phyloP scores from a whole-genome alignment of 805 yeast species.

The Pichia rugopelliculosa region DNA sequence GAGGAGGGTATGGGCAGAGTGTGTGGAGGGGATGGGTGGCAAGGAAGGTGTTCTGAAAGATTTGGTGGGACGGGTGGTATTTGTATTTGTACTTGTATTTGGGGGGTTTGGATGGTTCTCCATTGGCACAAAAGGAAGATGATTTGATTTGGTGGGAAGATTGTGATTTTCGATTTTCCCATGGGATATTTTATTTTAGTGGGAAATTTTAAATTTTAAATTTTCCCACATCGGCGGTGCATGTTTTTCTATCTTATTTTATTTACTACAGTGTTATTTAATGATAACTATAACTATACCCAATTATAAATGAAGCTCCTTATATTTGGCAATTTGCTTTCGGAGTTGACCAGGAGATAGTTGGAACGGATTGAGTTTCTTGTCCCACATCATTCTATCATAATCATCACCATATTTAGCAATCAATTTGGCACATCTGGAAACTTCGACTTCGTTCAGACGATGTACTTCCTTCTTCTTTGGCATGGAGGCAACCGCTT shows the following conservation, averaged over 20 bases:
- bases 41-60: neutral
- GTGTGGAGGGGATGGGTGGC: neutral
- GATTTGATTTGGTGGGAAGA: neutral
- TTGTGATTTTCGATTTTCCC: neutral
- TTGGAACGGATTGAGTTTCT: constrained; percentile 73
- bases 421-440: constrained; percentile 58
- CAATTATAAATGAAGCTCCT: neutral
- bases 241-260: too few species aligned
- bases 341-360: constrained; percentile 79
- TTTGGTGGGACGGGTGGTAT: neutral
- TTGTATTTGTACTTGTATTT: neutral
- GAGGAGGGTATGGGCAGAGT: neutral
- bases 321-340: constrained; percentile 51
- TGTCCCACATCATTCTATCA: constrained; percentile 88
- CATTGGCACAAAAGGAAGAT: neutral
- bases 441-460: constrained; percentile 66
- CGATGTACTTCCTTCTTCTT: constrained; percentile 37
- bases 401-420: constrained; percentile 84
- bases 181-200: neutral
- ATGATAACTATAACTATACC: too few species aligned
- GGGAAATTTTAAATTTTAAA: too few species aligned
- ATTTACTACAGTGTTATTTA: too few species aligned
- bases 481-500: constrained; percentile 45
- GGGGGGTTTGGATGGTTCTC: neutral
- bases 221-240: too few species aligned